These are phyloP conservation scores for Penicillium sp. DNA, from an alignment of 2,329 filamentous ascomycete species.

Conservation along the genomic window DNA sequence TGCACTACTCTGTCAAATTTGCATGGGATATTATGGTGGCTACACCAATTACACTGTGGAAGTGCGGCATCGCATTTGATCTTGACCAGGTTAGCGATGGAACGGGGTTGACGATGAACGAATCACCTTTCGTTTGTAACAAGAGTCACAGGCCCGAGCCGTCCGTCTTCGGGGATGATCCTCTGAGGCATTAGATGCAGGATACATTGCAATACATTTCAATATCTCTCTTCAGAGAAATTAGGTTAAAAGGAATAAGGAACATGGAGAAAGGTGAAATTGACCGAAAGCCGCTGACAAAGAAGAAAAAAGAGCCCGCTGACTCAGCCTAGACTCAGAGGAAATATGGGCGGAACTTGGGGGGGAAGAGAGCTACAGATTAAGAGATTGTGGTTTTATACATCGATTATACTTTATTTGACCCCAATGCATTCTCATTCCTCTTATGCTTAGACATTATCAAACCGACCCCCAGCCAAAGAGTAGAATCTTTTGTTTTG, in stretches of 20 bases:
- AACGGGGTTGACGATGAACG: not conserved
- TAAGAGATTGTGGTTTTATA: too few relatives aligned
- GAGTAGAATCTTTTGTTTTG: too few relatives aligned
- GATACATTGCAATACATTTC: conserved; percentile 14
- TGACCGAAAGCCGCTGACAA: conserved; percentile 1
- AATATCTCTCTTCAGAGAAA: not conserved
- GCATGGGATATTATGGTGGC: conserved; percentile 49
- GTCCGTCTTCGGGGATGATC: conserved; percentile 30
- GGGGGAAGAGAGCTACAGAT: too few relatives aligned
- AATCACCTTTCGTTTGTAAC: conserved; percentile 50
- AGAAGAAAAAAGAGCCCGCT: not conserved
- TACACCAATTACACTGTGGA: conserved; percentile 53
- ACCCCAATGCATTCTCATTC: too few relatives aligned
- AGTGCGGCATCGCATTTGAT: conserved; percentile 52
- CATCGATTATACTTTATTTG: too few relatives aligned
- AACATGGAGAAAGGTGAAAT: too few relatives aligned
- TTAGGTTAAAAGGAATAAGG: too few relatives aligned
- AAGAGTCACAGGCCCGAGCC: conserved; percentile 50
- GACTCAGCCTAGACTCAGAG: too few relatives aligned
- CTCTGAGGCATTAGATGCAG: conserved; percentile 13
- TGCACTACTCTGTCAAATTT: conserved; percentile 43
- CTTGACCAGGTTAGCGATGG: conserved; percentile 27
- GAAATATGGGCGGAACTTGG: too few relatives aligned
- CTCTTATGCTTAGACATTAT: too few relatives aligned
- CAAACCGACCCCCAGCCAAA: too few relatives aligned